These are phyloP conservation scores for Primulina eburnea DNA, from an alignment of 257 asterid species.

Conservation along the genomic window DNA sequence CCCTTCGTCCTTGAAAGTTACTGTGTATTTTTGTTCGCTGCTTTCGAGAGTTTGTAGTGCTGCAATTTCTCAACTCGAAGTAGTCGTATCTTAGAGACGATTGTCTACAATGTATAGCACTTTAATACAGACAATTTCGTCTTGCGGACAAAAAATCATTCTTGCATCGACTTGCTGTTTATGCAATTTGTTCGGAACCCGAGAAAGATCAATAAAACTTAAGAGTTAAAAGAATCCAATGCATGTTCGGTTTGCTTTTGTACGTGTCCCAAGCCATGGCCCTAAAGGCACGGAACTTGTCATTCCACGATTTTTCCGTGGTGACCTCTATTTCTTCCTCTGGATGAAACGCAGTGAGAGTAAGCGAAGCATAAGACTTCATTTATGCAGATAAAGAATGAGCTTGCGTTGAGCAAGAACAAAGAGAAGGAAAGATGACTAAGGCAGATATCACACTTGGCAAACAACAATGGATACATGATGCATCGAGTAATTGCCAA, in stretches of 20 bases:
- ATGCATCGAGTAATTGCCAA: neutral
- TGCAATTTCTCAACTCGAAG: too few species aligned
- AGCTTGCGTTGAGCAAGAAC: neutral
- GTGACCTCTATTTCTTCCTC: slow-evolving; percentile 46
- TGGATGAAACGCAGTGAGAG: slow-evolving; percentile 12
- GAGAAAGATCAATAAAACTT: slow-evolving; percentile 22
- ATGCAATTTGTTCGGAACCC: too few species aligned
- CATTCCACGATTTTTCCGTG: slow-evolving; percentile 31
- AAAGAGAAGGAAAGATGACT: neutral
- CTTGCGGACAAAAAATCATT: too few species aligned
- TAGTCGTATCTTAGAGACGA: too few species aligned
- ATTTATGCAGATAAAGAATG: slow-evolving; percentile 2
- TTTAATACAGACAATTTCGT: too few species aligned
- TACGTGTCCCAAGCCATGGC: slow-evolving; percentile 36
- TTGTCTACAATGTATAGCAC: too few species aligned
- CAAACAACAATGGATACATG: neutral
- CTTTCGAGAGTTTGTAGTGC: too few species aligned
- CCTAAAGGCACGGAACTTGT: slow-evolving; percentile 33
- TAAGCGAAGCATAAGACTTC: slow-evolving; percentile 1
- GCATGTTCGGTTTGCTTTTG: slow-evolving; percentile 58
- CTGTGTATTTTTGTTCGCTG: too few species aligned
- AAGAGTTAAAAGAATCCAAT: slow-evolving; percentile 72
- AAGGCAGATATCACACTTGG: neutral
- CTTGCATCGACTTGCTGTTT: too few species aligned
- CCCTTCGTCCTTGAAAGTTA: too few species aligned